These are phyloP conservation scores for Citrus reticulata DNA, from an alignment of 345 rosid species.

Conservation along the genomic window DNA sequence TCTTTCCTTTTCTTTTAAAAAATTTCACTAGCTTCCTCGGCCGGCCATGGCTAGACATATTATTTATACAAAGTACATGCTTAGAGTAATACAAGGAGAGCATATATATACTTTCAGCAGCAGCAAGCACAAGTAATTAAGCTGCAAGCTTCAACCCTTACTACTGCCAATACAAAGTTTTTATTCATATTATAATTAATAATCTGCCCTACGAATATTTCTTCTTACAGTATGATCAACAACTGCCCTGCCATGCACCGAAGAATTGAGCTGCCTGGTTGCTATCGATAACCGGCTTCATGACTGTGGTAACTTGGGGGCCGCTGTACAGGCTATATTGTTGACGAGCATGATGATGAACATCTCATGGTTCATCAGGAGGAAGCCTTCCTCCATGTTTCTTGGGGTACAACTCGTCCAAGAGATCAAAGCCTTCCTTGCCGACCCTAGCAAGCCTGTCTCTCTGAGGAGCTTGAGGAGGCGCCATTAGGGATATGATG, in stretches of 20 bases:
- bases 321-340: not conserved
- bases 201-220: not conserved
- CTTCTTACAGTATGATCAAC: not conserved
- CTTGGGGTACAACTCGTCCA: not conserved
- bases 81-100: not conserved
- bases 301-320: not conserved
- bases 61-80: not conserved
- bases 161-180: not conserved
- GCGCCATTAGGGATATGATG: not conserved
- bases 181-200: not conserved
- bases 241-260: not conserved
- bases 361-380: not conserved
- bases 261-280: not conserved
- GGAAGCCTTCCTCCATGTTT: not conserved
- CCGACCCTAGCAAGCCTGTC: not conserved
- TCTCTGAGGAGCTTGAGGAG: not conserved
- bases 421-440: not conserved
- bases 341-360: too few relatives aligned
- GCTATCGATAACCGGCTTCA: not conserved
- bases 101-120: not conserved
- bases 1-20: too few relatives aligned
- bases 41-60: not conserved
- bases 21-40: not conserved
- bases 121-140: not conserved
- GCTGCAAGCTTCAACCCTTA: not conserved